These are phyloP conservation scores for Theobroma cacao DNA, from an alignment of 345 rosid species.

Conservation along the genomic window DNA sequence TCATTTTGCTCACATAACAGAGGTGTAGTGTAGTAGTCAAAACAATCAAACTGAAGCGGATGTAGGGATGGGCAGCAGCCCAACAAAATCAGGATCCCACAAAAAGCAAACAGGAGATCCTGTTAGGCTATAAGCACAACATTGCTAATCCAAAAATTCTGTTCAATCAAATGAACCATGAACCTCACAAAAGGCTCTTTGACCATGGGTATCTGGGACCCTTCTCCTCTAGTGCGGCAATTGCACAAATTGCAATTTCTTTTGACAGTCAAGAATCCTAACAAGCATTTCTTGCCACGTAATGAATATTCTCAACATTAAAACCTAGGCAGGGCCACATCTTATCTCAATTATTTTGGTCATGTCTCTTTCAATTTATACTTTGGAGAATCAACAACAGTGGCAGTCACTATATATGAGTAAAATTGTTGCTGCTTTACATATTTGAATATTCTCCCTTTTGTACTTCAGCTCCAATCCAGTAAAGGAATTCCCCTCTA, in stretches of 20 bases:
- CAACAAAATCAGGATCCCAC: conserved; percentile 11
- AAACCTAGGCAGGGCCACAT: conserved; percentile 13
- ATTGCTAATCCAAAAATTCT: not conserved
- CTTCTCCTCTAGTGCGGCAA: not conserved
- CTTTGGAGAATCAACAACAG: conserved; percentile 14
- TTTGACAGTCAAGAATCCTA: not conserved
- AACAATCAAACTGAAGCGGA: not conserved
- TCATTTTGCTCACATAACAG: not conserved
- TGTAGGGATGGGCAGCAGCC: not conserved
- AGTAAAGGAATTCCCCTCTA: not conserved
- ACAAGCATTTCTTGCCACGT: not conserved
- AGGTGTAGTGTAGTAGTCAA: not conserved
- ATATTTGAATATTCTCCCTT: conserved; percentile 15
- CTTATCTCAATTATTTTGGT: conserved; percentile 10
- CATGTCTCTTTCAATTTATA: conserved; percentile 11
- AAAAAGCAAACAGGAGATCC: conserved; percentile 13
- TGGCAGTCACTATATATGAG: not conserved
- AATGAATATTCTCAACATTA: conserved; percentile 4
- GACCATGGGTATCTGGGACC: conserved; percentile 9
- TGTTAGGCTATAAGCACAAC: conserved; percentile 17
- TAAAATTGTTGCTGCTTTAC: conserved; percentile 12
- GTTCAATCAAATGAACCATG: conserved; percentile 2
- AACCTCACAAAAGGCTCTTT: conserved; percentile 1
- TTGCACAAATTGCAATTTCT: not conserved
- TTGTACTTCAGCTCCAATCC: not conserved